Base-by-base conservation (phyloP, 2,329 filamentous ascomycete genomes). In the Dothiorella sarmentorum region DNA sequence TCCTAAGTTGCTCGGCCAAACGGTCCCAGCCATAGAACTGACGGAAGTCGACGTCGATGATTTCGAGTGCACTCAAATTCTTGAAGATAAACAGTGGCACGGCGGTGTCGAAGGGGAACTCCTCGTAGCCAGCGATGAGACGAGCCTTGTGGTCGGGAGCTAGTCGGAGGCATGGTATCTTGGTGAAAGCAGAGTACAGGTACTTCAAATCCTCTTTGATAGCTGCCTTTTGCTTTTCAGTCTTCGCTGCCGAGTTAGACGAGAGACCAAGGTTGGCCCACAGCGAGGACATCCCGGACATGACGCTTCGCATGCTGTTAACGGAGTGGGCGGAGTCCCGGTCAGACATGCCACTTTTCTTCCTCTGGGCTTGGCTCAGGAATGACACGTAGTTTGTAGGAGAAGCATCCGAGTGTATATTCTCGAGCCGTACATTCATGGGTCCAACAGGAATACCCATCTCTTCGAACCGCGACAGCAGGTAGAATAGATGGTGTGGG, bases 1-100 rank as follows among this genome's bases (percentile, higher is more conserved):
- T 95, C 61, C 91, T 87, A 62, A 99, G 78, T 72, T 97, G 92
- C 70, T 99, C 94, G 7, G 94, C 89, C 58, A 97, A 77, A 60
- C 89, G 86, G 71, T 99, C 93, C 94, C 94, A 99, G 60, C 94
- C 94, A 74, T 91, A 96, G 76, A 97, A 97, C 67, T 96, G 92
- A 62, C 94, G 86, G 71, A 96, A 97, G 74, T 99, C 94, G 70
- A 97, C 88, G 75, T 95, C 92, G 76, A 88, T 92, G 56, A 99
- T 90, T 73, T 99, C 94, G 63, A 99, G 81, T 20, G 91, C 89
- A 74, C 93, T 93, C 56, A 97, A 79, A 66, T 97, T 99, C 77
- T 99, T 97, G 83, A 99, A 97, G 7, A 90, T 89, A 72, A 96
- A 88, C n/a, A 99, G 80, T 18, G 94, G 94, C 27, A 99, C 94